Evolutionary conservation across 371 early-diverging fungal genomes (phyloP), one percentile per base, ranked within the genome.

Genomic region (Mucor ambiguus): DNA sequence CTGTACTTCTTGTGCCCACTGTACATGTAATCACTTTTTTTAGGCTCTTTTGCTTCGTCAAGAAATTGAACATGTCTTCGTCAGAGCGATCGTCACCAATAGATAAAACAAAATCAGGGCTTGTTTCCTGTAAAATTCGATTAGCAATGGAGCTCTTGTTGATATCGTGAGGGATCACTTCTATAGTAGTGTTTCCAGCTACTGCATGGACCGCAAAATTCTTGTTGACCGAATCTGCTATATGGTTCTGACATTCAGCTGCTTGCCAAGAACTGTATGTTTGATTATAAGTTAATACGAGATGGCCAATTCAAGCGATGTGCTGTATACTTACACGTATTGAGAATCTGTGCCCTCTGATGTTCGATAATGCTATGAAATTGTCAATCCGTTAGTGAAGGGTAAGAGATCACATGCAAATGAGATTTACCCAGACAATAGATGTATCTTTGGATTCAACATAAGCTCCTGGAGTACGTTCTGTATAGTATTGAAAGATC

Each of bases 141-240:
- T 84, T 74, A 30, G 85, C 78, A 58, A 83, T 87, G 2, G 77
- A 78, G 3, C 88, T 89, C 76, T 93, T 93, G 71, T 83, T 87
- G 35, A 89, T 81, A 64, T 87, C 89, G 28, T 87, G 83, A 7
- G 92, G 92, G 79, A 81, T 58, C 54, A 93, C 96, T 74, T 97
- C 98, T 24, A 97, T 87, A 44, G 92, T 95, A 76, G 97, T 97
- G 63, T 94, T 95, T 30, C 97, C 97, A 16, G 92, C 85, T 44
- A 96, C 77, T 16, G 94, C 88, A 73, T 96, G 96, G 10, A 97
- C 92, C 9, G 95, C 92, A 56, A 91, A 87, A 75, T 92, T 94
- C 44, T 92, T 89, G 43, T 92, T 88, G 3, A 96, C 84, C 2
- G 93, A 82, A 60, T 93, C 89, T 61, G 92, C 92, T 49, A 97